phyloP scores from a whole-genome alignment of 129 eudicot species.

The Centella asiatica region DNA sequence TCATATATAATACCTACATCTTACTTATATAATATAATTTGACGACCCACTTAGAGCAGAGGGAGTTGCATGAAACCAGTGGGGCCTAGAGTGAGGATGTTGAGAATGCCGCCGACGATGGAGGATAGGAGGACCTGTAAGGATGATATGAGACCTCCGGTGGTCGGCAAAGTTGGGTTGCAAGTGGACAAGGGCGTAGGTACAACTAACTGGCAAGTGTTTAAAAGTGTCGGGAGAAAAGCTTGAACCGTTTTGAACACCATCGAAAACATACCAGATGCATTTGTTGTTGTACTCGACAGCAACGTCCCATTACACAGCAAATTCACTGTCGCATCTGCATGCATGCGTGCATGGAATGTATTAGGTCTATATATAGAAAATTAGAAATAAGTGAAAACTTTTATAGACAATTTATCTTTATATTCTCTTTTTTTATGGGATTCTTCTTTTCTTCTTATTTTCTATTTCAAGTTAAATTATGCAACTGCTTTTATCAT shows the following conservation, averaged over 20 bases:
- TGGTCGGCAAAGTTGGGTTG: conserved; percentile 15
- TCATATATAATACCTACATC: too few species aligned
- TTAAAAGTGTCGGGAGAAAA: conserved; percentile 17
- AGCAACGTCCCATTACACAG: conserved; percentile 28
- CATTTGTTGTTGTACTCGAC: conserved; percentile 23
- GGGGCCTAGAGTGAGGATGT: conserved; percentile 12
- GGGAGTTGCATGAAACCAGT: conserved; percentile 9
- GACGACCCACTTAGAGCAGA: too few species aligned
- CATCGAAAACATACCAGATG: conserved; percentile 20
- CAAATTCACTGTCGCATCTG: conserved; percentile 41
- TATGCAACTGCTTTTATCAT: too few species aligned
- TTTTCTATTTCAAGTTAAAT: too few species aligned
- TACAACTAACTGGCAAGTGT: conserved; percentile 27
- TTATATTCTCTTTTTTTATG: too few species aligned
- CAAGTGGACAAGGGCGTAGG: conserved; percentile 36
- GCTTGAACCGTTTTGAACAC: conserved; percentile 16
- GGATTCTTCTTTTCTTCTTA: too few species aligned
- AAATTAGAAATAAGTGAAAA: too few species aligned
- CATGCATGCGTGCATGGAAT: background rate
- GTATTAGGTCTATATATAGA: too few species aligned
- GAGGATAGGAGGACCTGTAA: conserved; percentile 20
- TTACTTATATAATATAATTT: too few species aligned
- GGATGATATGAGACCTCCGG: conserved; percentile 18
- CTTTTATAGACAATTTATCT: too few species aligned
- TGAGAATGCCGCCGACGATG: conserved; percentile 21